Conservation (phyloP, 192 early-diverging fungal genomes). For the Entophlyctis luteolus region DNA sequence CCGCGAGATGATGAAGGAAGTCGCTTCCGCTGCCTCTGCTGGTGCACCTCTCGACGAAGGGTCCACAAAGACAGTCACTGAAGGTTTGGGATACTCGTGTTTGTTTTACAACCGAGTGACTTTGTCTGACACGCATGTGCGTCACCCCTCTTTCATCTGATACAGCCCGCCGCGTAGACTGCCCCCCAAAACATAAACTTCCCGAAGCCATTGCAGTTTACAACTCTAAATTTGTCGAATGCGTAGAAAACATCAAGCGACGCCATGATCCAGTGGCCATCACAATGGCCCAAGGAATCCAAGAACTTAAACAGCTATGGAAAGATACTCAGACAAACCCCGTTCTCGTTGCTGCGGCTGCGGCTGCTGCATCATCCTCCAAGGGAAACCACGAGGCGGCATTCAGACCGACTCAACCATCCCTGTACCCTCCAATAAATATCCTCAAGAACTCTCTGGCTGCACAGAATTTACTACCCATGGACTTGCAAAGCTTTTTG, state of each 20-base stretch:
- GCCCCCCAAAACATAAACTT: not conserved
- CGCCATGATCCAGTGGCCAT: slow-evolving; percentile 88
- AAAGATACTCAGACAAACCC: slow-evolving; percentile 36
- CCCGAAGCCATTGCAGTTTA: slow-evolving; percentile 59
- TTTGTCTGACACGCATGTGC: not conserved
- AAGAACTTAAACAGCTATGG: slow-evolving; percentile 74
- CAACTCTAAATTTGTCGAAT: slow-evolving; percentile 79
- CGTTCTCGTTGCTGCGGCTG: not conserved
- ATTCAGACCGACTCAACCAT: slow-evolving; percentile 2
- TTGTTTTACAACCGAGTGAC: not conserved
- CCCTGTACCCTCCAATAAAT: not conserved
- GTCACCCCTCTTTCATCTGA: not conserved
- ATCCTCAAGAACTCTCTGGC: slow-evolving; percentile 3
- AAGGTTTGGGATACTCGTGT: not conserved
- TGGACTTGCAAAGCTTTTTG: slow-evolving; percentile 81
- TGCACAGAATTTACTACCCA: slow-evolving; percentile 36
- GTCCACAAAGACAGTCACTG: not conserved
- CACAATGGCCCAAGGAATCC: slow-evolving; percentile 78
- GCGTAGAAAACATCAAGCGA: slow-evolving; percentile 87
- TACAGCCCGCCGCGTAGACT: no score
- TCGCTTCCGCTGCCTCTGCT: not conserved
- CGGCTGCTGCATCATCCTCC: slow-evolving; percentile 7
- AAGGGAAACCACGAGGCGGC: not conserved
- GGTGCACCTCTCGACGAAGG: not conserved
- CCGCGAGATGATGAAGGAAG: not conserved